Evolutionary conservation across 106 monocot genomes (phyloP).

Genomic region (Apostasia ramifera): DNA sequence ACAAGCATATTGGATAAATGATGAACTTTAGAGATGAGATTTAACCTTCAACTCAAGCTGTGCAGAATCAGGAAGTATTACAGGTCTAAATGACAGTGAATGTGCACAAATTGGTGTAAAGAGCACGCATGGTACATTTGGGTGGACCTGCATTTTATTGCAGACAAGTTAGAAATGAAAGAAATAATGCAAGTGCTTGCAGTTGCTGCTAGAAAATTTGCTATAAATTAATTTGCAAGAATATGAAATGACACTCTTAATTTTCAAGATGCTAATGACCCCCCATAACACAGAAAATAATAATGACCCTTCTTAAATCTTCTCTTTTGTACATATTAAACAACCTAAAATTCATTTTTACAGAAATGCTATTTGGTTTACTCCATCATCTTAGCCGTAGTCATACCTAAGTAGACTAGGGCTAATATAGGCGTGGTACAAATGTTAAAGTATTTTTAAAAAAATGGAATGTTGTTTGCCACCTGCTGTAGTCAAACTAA

Average conservation of each 20-base stretch:
- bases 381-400: too few relatives aligned
- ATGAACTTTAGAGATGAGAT: neutral
- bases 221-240: neutral
- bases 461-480: too few relatives aligned
- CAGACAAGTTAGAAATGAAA: neutral
- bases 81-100: conserved; percentile 95
- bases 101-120: conserved; percentile 99
- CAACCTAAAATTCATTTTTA: too few relatives aligned
- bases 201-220: neutral
- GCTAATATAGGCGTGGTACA: too few relatives aligned
- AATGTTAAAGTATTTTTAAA: too few relatives aligned
- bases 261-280: too few relatives aligned
- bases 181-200: neutral
- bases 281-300: too few relatives aligned
- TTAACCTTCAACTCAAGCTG: conserved; percentile 88
- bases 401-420: too few relatives aligned
- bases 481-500: too few relatives aligned
- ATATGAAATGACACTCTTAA: neutral
- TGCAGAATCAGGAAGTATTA: conserved; percentile 98
- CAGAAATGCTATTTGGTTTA: too few relatives aligned
- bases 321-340: too few relatives aligned
- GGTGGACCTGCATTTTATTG: conserved; percentile 75
- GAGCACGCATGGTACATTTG: conserved; percentile 97
- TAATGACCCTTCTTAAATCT: too few relatives aligned
- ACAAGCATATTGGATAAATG: neutral